These are phyloP conservation scores for Wilhelminamyces savonicus DNA, from an alignment of 805 yeast species.

Conservation along the genomic window DNA sequence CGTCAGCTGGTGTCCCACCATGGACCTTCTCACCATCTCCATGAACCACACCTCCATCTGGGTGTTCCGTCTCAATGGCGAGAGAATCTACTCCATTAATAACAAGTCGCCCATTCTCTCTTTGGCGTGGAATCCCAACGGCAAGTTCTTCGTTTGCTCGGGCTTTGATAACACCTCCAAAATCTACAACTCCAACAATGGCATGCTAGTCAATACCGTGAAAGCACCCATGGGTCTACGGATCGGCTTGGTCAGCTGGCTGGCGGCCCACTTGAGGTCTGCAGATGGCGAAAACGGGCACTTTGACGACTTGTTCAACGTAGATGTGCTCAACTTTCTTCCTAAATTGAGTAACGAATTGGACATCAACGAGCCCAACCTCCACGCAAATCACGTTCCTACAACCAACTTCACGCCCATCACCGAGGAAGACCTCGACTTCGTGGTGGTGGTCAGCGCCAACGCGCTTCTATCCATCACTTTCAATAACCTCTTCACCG, in stretches of 20 bases:
- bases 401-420: slow-evolving; percentile 8
- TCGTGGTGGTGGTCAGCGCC: slow-evolving; percentile 18
- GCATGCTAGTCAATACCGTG: slow-evolving; percentile 27
- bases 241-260: slow-evolving; percentile 13
- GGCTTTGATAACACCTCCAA: slow-evolving; percentile 39
- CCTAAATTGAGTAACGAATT: slow-evolving; percentile 26
- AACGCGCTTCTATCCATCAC: slow-evolving; percentile 17
- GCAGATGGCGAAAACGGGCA: slow-evolving; percentile 1
- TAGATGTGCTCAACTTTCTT: slow-evolving; percentile 22
- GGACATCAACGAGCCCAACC: slow-evolving; percentile 5
- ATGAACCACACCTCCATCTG: slow-evolving; percentile 44
- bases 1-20: slow-evolving; percentile 45
- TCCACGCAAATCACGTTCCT: slow-evolving; percentile 3
- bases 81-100: slow-evolving; percentile 44
- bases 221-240: slow-evolving; percentile 8
- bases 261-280: slow-evolving; percentile 5
- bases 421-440: slow-evolving; percentile 13
- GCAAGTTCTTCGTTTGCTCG: slow-evolving; percentile 36
- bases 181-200: slow-evolving; percentile 42
- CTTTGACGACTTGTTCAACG: slow-evolving; percentile 15
- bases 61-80: slow-evolving; percentile 50
- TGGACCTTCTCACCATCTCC: slow-evolving; percentile 47
- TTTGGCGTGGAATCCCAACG: slow-evolving; percentile 28
- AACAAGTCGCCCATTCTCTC: slow-evolving; percentile 25
- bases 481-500: slow-evolving; percentile 25